These are phyloP conservation scores for Mortierella sp. DNA, from an alignment of 371 early-diverging fungal genomes.

Conservation along the genomic window DNA sequence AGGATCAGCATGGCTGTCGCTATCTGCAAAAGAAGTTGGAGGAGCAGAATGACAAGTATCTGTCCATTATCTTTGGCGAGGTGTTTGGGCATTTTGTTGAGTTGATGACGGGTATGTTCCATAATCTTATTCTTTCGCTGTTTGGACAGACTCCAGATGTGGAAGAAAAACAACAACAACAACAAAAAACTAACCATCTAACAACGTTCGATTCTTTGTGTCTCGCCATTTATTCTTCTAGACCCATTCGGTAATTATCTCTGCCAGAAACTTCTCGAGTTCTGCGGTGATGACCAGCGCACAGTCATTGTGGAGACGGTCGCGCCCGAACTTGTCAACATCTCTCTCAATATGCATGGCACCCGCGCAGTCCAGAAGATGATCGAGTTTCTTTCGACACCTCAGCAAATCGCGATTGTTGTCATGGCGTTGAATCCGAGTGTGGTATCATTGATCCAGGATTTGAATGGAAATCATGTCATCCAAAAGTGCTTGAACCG, in stretches of 20 bases:
- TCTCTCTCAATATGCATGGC: conserved; percentile 93
- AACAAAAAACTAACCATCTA: neutral
- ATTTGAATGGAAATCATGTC: conserved; percentile 97
- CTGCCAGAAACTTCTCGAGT: conserved; percentile 84
- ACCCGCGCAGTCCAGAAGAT: conserved; percentile 94
- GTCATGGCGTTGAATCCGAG: conserved; percentile 71
- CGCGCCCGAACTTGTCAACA: conserved; percentile 71
- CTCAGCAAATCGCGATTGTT: conserved; percentile 71
- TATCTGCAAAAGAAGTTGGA: conserved; percentile 84
- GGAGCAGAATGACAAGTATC: conserved; percentile 65
- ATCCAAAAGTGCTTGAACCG: conserved; percentile 92
- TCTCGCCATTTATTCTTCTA: neutral
- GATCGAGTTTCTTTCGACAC: conserved; percentile 76
- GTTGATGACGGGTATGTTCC: conserved; percentile 74
- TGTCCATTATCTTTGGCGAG: conserved; percentile 72
- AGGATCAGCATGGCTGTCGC: conserved; percentile 89
- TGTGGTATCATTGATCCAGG: conserved; percentile 86
- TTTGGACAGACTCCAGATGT: neutral
- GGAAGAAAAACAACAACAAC: conserved; percentile 6
- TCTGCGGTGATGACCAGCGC: conserved; percentile 74
- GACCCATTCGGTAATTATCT: conserved; percentile 92
- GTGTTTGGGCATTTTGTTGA: conserved; percentile 73
- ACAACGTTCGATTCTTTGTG: neutral
- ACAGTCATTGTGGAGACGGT: conserved; percentile 70
- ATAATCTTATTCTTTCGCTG: neutral